These are phyloP conservation scores for Pisolithus albus DNA, from an alignment of 768 basidiomycete genomes.

Conservation along the genomic window DNA sequence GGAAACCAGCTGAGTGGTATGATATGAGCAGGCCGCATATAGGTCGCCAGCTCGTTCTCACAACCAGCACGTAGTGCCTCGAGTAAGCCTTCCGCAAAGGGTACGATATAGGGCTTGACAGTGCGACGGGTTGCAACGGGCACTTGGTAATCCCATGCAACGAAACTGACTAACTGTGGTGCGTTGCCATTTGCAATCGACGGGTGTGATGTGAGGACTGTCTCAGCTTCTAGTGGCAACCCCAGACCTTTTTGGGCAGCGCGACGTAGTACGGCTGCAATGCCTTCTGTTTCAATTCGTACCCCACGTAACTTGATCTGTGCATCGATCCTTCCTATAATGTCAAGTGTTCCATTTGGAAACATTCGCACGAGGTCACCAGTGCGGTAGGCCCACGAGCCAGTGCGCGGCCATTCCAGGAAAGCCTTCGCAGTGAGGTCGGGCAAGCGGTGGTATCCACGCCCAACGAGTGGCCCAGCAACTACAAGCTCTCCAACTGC, in stretches of 20 bases:
- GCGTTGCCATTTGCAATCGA: constrained; percentile 30
- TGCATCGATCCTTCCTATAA: constrained; percentile 44
- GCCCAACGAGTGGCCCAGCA: constrained; percentile 43
- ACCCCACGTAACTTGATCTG: constrained; percentile 49
- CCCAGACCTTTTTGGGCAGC: constrained; percentile 10
- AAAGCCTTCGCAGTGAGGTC: constrained; percentile 42
- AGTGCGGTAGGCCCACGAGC: constrained; percentile 40
- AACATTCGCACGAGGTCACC: constrained; percentile 47
- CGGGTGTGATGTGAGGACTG: constrained; percentile 39
- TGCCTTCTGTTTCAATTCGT: constrained; percentile 47
- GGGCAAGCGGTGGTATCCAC: constrained; percentile 41
- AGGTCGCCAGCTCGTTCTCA: constrained; percentile 38
- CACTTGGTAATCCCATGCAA: constrained; percentile 35
- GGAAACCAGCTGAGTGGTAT: constrained; percentile 44
- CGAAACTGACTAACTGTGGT: constrained; percentile 38
- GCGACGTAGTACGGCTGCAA: constrained; percentile 36
- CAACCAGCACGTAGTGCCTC: constrained; percentile 25
- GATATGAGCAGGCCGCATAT: constrained; percentile 47
- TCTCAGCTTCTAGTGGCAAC: constrained; percentile 32
- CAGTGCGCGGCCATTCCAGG: constrained; percentile 36
- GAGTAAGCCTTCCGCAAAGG: constrained; percentile 29
- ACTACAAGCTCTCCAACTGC: constrained; percentile 44
- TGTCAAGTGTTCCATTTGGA: constrained; percentile 41
- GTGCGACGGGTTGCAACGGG: constrained; percentile 34
- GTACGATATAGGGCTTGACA: constrained; percentile 17